A percentile compares a stretch with the other conserved stretches of the same genome.
These are phyloP conservation scores for Paraphaeosphaeria minitans DNA, from an alignment of 2,329 filamentous ascomycete species.

Conservation along the genomic window DNA sequence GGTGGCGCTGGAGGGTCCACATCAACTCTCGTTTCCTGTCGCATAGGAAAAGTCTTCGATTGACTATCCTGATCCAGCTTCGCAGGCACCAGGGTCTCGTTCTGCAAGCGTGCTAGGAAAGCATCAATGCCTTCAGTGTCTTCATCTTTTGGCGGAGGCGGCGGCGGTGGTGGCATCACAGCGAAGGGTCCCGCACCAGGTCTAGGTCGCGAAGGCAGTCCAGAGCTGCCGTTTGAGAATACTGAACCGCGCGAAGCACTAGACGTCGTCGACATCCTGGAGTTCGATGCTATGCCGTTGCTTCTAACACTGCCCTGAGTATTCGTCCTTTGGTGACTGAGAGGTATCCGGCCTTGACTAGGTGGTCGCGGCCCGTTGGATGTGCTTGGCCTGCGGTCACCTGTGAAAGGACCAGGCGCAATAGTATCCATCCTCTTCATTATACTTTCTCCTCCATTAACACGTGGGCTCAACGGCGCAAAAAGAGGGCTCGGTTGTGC, in stretches of 20 bases:
- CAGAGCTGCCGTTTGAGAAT: conserved; percentile 34
- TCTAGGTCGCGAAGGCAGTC: conserved; percentile 33
- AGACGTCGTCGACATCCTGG: conserved; percentile 36
- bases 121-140: conserved; percentile 45
- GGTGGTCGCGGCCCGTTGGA: conserved; percentile 40
- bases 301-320: conserved; percentile 43
- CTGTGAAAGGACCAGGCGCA: conserved; percentile 69
- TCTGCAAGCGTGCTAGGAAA: conserved; percentile 45
- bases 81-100: conserved; percentile 32
- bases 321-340: conserved; percentile 41
- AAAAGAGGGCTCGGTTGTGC: conserved; percentile 46
- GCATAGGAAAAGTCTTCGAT: conserved; percentile 27
- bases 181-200: conserved; percentile 17
- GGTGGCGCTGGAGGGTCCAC: conserved; percentile 27
- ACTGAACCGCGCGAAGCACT: conserved; percentile 38
- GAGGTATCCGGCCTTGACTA: conserved; percentile 29
- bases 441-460: conserved; percentile 52
- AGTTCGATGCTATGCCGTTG: conserved; percentile 32
- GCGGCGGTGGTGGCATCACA: conserved; percentile 24
- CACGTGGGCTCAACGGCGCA: conserved; percentile 57
- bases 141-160: conserved; percentile 23
- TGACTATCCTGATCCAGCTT: conserved; percentile 22
- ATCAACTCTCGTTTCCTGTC: conserved; percentile 29
- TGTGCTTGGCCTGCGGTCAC: conserved; percentile 43
- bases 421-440: conserved; percentile 69